Evolutionary conservation across 169 alveolate species (phyloP).

Genomic region (Plasmodium falciparum): DNA sequence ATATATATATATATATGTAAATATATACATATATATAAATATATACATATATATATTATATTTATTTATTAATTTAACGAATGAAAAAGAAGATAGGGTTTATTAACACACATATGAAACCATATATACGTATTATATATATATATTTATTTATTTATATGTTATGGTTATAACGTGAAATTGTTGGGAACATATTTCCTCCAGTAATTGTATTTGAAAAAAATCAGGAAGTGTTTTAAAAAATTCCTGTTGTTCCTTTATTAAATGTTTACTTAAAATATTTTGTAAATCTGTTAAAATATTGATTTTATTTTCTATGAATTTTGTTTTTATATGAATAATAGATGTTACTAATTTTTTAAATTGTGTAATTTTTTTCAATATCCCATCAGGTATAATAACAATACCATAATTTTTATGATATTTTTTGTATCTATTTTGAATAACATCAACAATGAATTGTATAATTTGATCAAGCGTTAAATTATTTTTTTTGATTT

Average conservation of each 20-base stretch:
- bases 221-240: constrained; percentile 8
- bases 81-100: neutral
- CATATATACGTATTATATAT: too few relatives aligned
- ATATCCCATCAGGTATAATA: constrained; percentile 95
- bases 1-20: neutral
- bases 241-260: neutral
- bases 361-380: constrained; percentile 93
- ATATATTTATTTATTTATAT: too few relatives aligned
- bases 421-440: constrained; percentile 82
- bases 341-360: constrained; percentile 91
- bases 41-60: neutral
- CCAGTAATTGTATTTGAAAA: constrained; percentile 18
- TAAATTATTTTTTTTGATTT: constrained; percentile 87
- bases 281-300: constrained; percentile 89
- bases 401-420: constrained; percentile 93
- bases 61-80: neutral
- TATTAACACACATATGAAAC: too few relatives aligned
- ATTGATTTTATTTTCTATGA: neutral
- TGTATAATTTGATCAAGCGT: constrained; percentile 87
- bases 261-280: constrained; percentile 92
- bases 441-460: constrained; percentile 89
- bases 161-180: neutral
- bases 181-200: neutral
- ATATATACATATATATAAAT: neutral
- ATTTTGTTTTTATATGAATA: constrained; percentile 82